A percentile compares a stretch with the other conserved stretches of the same genome.
phyloP scores from a whole-genome alignment of 805 yeast genomes.

The Lachancea cidri region DNA sequence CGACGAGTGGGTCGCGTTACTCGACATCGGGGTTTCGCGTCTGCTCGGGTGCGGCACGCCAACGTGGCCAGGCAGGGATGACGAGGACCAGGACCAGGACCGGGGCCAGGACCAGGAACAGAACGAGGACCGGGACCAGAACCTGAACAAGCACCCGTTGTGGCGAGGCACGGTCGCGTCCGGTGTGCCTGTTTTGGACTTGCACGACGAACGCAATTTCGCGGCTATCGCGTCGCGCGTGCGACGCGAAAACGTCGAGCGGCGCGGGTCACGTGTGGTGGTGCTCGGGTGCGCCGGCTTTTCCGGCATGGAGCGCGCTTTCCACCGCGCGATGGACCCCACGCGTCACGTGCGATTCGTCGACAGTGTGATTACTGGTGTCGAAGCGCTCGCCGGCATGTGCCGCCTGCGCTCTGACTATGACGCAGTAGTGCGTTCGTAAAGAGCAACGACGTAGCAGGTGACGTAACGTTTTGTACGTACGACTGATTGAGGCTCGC shows the following conservation, averaged over 20 bases:
- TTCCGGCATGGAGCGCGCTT: conserved; percentile 16
- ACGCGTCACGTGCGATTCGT: conserved; percentile 3
- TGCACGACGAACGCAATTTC: conserved; percentile 13
- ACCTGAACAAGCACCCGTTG: too few species aligned
- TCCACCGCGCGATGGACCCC: conserved; percentile 3
- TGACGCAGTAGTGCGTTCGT: neutral
- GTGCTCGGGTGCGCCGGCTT: conserved; percentile 29
- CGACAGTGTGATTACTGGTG: conserved; percentile 9
- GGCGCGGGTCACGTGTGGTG: conserved; percentile 14
- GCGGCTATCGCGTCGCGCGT: conserved; percentile 15
- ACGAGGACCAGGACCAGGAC: neutral
- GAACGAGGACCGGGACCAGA: too few species aligned
- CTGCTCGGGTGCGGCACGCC: conserved; percentile 7
- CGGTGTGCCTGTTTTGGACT: conserved; percentile 19
- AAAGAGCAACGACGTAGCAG: neutral
- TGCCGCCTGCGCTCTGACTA: conserved; percentile 3
- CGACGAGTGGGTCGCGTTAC: conserved; percentile 22
- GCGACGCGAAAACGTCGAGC: conserved; percentile 14
- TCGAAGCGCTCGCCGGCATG: conserved; percentile 4
- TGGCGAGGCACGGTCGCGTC: conserved; percentile 25
- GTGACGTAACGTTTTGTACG: too few species aligned
- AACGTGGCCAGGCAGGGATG: neutral
- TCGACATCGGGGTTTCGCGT: conserved; percentile 15
- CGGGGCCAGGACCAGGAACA: too few species aligned
- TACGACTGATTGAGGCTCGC: too few species aligned